Evolutionary conservation across 306 rosid genomes (phyloP).

Genomic region (Canavalia gladiata): DNA sequence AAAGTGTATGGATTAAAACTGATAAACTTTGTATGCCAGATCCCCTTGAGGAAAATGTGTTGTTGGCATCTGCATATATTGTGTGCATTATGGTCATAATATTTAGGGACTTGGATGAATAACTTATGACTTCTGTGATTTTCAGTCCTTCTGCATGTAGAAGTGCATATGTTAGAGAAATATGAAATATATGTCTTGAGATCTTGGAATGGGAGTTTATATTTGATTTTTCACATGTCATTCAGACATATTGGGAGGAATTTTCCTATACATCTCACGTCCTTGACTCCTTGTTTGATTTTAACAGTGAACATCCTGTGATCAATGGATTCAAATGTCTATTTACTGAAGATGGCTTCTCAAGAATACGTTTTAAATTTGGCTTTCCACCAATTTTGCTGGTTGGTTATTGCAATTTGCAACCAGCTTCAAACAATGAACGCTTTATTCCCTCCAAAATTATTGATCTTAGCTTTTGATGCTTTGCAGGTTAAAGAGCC

Average conservation of each 20-base stretch:
- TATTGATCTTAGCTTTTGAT: conserved; percentile 21
- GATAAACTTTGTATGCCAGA: not conserved
- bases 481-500: conserved; percentile 72
- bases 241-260: not conserved
- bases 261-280: conserved; percentile 22
- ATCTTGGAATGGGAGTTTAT: not conserved
- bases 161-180: conserved; percentile 5
- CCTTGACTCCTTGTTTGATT: not conserved
- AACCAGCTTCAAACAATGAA: conserved; percentile 34
- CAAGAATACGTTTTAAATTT: conserved; percentile 55
- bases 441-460: conserved; percentile 1
- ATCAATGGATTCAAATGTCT: conserved; percentile 83
- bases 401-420: conserved; percentile 55
- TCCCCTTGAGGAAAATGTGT: not conserved
- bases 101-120: conserved; percentile 16
- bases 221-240: conserved; percentile 16
- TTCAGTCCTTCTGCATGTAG: not conserved
- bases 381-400: conserved; percentile 70
- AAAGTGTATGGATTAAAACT: not conserved
- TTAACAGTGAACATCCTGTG: conserved; percentile 71
- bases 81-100: not conserved
- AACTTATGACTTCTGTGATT: not conserved
- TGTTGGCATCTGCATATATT: not conserved
- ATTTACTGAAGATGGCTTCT: conserved; percentile 70
- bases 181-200: conserved; percentile 27